A percentile compares a stretch with the other conserved stretches of the same genome.
These are phyloP conservation scores for Tuber borchii DNA, from an alignment of 495 filamentous ascomycete genomes.

Conservation along the genomic window DNA sequence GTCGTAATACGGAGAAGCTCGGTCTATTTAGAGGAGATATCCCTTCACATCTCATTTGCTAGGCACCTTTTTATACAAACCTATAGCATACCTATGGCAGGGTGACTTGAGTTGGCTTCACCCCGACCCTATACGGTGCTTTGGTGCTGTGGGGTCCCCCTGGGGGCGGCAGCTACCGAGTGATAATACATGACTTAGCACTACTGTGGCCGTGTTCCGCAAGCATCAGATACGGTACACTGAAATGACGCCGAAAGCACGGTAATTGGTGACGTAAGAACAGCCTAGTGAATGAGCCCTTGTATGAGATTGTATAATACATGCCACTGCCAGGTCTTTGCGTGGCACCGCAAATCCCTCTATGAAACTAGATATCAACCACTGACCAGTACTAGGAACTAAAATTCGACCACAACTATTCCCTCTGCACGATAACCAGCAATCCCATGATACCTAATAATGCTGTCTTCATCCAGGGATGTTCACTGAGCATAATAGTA, in stretches of 20 bases:
- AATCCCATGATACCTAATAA: conserved; percentile 92
- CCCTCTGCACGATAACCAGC: conserved; percentile 86
- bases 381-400: background rate
- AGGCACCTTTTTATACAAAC: background rate
- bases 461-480: conserved; percentile 94
- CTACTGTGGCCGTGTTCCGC: background rate
- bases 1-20: background rate
- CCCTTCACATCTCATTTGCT: background rate
- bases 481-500: conserved; percentile 90
- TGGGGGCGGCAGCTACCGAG: background rate
- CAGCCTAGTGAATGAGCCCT: background rate
- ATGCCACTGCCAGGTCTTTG: background rate
- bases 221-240: background rate
- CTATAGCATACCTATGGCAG: background rate
- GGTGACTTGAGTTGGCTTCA: background rate
- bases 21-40: background rate
- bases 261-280: background rate
- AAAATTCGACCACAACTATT: conserved; percentile 46
- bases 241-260: background rate
- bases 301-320: background rate
- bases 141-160: background rate
- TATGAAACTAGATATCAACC: background rate
- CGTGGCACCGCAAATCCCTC: background rate
- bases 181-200: background rate
- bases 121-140: background rate